These are phyloP conservation scores for Phytophthora sojae DNA, from an alignment of 352 stramenopile genomes.

Conservation along the genomic window DNA sequence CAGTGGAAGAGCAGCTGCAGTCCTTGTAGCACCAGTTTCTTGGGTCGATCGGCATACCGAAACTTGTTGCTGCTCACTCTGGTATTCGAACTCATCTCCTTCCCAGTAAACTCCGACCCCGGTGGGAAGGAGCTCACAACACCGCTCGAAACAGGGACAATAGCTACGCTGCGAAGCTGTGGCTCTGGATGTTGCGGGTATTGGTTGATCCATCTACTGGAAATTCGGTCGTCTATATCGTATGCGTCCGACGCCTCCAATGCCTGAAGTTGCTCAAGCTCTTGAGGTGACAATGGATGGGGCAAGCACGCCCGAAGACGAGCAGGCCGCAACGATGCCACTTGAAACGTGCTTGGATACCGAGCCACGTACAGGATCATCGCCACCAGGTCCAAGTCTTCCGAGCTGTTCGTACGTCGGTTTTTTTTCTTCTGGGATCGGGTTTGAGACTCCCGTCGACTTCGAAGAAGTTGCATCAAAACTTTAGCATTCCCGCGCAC, in stretches of 20 bases:
- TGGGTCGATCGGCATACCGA: not conserved
- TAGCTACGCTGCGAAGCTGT: not conserved
- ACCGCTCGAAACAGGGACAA: not conserved
- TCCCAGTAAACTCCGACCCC: slow-evolving; percentile 15
- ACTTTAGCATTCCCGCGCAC: slow-evolving; percentile 14
- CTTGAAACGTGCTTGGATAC: slow-evolving; percentile 3
- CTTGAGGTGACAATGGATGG: not conserved
- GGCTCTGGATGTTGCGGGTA: not conserved
- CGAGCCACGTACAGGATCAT: slow-evolving; percentile 4
- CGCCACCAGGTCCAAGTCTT: not conserved
- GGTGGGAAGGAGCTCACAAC: not conserved
- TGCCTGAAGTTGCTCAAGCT: not conserved
- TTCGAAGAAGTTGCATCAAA: slow-evolving; percentile 1
- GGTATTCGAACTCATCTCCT: not conserved
- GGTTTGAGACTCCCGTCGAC: not conserved
- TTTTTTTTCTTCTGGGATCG: not conserved
- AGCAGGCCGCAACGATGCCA: not conserved
- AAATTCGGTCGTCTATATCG: not conserved
- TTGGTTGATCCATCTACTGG: not conserved
- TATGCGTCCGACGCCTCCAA: slow-evolving; percentile 2
- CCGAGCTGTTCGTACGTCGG: not conserved
- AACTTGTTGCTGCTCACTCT: not conserved
- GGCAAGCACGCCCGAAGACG: slow-evolving; percentile 16
- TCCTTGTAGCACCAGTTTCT: slow-evolving; percentile 18
- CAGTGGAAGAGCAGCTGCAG: slow-evolving; percentile 47